Conservation (phyloP, 23 red algal genomes). For the Chondrus crispus region DNA sequence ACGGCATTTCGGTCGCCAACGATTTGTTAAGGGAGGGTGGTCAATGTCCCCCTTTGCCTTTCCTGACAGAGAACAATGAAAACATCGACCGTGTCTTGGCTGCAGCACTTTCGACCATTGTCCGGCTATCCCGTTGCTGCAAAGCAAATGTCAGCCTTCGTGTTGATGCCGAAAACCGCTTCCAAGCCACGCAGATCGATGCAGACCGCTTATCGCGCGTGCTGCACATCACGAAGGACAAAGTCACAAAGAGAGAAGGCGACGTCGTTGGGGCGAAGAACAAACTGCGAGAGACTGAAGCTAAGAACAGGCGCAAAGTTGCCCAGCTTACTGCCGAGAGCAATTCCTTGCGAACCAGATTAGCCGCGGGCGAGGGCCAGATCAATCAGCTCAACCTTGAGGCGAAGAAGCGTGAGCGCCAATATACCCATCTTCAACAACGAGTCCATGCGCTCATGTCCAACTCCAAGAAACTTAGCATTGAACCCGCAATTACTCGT, state of each 20-base stretch:
- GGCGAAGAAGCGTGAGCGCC: constrained; percentile 29
- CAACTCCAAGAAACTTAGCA: constrained; percentile 20
- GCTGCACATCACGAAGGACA: constrained; percentile 7
- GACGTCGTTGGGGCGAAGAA: not conserved
- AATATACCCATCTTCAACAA: constrained; percentile 27
- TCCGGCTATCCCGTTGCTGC: constrained; percentile 38
- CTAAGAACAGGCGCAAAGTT: constrained; percentile 10
- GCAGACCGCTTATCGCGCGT: not conserved
- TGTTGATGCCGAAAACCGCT: constrained; percentile 8
- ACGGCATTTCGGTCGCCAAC: not conserved
- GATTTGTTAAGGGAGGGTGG: not conserved
- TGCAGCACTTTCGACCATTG: not conserved
- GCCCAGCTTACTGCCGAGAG: not conserved
- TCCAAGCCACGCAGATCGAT: not conserved
- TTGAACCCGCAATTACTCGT: constrained; percentile 18
- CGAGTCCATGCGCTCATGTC: constrained; percentile 38
- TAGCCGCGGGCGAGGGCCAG: not conserved
- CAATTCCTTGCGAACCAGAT: not conserved
- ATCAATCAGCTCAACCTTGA: constrained; percentile 35
- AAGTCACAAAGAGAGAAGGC: not conserved
- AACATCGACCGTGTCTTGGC: constrained; percentile 9
- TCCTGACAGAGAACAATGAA: not conserved
- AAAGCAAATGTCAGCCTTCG: constrained; percentile 43
- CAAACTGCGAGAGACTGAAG: not conserved
- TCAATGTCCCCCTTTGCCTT: constrained; percentile 13